Percentiles rank a stretch among this genome's conserved stretches.
These are phyloP conservation scores for Caloboletus firmus DNA, from an alignment of 1,284 basidiomycete species.

Conservation along the genomic window DNA sequence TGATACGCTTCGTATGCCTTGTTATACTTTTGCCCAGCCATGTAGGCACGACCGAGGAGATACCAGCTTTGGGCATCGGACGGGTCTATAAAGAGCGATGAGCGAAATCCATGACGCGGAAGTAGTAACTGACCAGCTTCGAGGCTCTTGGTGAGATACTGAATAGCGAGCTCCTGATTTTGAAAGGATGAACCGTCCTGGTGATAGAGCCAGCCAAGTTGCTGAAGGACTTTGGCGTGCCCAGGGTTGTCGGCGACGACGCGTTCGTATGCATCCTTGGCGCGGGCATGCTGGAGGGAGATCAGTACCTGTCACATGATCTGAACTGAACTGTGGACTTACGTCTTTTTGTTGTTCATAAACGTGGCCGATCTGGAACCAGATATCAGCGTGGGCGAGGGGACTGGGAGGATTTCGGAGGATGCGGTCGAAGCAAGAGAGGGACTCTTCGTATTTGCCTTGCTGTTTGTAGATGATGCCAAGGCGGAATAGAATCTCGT, in stretches of 20 bases:
- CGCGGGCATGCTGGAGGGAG: slow-evolving; percentile 70
- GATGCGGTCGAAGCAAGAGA: slow-evolving; percentile 95
- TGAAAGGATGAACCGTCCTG: slow-evolving; percentile 93
- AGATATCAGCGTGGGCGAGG: slow-evolving; percentile 96
- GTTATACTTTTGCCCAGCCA: slow-evolving; percentile 99
- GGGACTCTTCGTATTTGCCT: slow-evolving; percentile 83
- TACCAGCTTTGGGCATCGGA: slow-evolving; percentile 99
- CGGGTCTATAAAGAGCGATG: slow-evolving; percentile 58
- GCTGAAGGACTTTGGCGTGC: slow-evolving; percentile 97
- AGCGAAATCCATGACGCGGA: not conserved
- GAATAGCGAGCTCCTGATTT: slow-evolving; percentile 92
- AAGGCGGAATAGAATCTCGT: slow-evolving; percentile 97
- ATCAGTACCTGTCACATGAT: slow-evolving; percentile 2
- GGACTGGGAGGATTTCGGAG: slow-evolving; percentile 94
- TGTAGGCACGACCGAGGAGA: slow-evolving; percentile 94
- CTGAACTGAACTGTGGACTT: slow-evolving; percentile 31
- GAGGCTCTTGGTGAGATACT: slow-evolving; percentile 91
- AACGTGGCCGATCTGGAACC: slow-evolving; percentile 99
- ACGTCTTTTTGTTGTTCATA: slow-evolving; percentile 97
- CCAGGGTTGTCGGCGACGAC: slow-evolving; percentile 91
- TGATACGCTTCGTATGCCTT: slow-evolving; percentile 99
- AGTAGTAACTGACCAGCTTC: slow-evolving; percentile 71
- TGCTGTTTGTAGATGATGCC: slow-evolving; percentile 99
- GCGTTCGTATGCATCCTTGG: slow-evolving; percentile 96
- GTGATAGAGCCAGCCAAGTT: slow-evolving; percentile 97